phyloP scores from a whole-genome alignment of 75 land plant genomes.

The Picea sitchensis region DNA sequence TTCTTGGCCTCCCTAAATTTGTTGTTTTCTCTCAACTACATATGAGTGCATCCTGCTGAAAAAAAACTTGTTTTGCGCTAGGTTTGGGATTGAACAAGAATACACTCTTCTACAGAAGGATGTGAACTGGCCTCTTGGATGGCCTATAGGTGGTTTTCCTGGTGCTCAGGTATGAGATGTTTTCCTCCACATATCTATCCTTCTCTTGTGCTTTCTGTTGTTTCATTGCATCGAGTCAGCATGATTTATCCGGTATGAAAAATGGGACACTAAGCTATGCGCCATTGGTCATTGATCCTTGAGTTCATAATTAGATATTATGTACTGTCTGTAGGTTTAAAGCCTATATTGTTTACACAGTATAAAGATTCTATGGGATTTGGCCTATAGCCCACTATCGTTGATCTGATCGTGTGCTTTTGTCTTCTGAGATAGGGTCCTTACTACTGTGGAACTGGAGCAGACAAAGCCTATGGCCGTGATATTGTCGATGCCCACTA shows the following conservation, averaged over 20 bases:
- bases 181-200: too few species aligned
- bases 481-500: conserved; percentile 96
- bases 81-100: conserved; percentile 99
- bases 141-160: conserved; percentile 98
- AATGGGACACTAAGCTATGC: too few species aligned
- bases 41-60: too few species aligned
- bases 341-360: too few species aligned
- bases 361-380: not conserved
- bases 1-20: conserved; percentile 23
- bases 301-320: too few species aligned
- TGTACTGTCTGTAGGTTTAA: too few species aligned
- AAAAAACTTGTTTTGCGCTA: conserved; percentile 3
- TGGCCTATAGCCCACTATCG: not conserved
- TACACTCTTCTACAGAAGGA: conserved; percentile 89
- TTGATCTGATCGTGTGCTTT: not conserved
- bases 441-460: conserved; percentile 95
- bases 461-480: conserved; percentile 96
- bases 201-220: too few species aligned
- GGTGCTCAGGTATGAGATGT: conserved; percentile 77
- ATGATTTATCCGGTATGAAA: too few species aligned
- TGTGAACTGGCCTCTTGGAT: conserved; percentile 98
- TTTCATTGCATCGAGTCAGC: too few species aligned
- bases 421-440: conserved; percentile 54
- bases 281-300: too few species aligned
- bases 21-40: too few species aligned